Base-by-base conservation (phyloP, 2,329 filamentous ascomycete species). In the Pseudogymnoascus sp. region DNA sequence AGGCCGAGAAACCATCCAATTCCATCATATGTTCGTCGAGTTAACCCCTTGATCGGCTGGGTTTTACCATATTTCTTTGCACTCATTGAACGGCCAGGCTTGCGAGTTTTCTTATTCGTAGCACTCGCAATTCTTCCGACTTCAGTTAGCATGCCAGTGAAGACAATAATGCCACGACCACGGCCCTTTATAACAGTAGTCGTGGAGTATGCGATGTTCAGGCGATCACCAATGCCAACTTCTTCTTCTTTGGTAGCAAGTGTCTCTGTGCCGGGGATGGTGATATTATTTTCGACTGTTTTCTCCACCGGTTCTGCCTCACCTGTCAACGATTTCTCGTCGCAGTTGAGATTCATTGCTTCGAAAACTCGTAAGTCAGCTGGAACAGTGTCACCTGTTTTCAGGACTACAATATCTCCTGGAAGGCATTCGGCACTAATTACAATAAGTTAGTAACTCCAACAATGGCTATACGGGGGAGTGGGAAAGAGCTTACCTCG, bases 271-370 rank as follows among this genome's bases (percentile, higher is more conserved):
- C 66, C 69, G 1, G 68, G 67, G 1, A 69, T 60, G 6, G 73
- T 71, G 63, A 79, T 76, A 39, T 78, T 74, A 58, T 73, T 73
- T 22, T 76, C 72, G 16, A 75, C 86, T 67, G 82, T 86, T 76
- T 97, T 99, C 69, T 91, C 85, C 22, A 97, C 91, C 0, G 93
- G 92, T 81, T 97, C 92, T 1, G 93, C 89, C 76, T 99, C 94
- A 63, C 94, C 94, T 2, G 94, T 99, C 58, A 99, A 91, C 90
- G 97, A 97, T 71, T 91, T 96, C 76, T 99, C 94, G 66, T 97
- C 91, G 64, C 81, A 85, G 62, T 81, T 80, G 35, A 82, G 75
- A 67, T 86, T 85, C 76, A 85, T 82, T 30, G 74, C 77, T 65
- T 81, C 78, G 63, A 80, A 80, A 74, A 66, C 47, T 63, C 78